Base-by-base conservation (phyloP, 768 basidiomycete species). In the Podaxis sp. region DNA sequence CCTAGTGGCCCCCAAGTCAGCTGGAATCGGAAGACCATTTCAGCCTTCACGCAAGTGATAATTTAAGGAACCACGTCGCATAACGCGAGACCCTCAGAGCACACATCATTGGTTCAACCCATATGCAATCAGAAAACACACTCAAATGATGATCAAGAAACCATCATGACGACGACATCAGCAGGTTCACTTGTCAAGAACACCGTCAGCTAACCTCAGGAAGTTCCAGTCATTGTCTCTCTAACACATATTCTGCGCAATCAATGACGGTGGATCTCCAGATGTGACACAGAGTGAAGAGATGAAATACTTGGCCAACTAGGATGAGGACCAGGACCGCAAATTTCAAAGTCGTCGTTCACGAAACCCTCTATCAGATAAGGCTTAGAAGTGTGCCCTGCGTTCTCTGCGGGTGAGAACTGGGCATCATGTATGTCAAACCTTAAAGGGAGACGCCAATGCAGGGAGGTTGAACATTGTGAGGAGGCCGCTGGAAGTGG, bases 321-420 rank as follows among this genome's bases (percentile, higher is more conserved):
- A 82, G 4, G 80, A 72, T 0, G 86, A 78, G 0, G 80, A 82
- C 90, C 90, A 92, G 13, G 73, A 64, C 68, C 87, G 89, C 4
- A 89, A 89, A 63, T 89, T 86, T 2, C 73, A 71, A 24, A 86
- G 83, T 15, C 86, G 69, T 37, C 72, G 10, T 75, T 70, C n/a
- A 65, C 60, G 58, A 63, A 44, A 60, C 59, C 46, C 58, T 46
- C 24, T 24, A 58, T 28, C 60, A 62, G 65, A 50, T 66, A 56
- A 12, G 57, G 67, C 51, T 53, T 62, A 40, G 66, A 60, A 5
- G 62, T 82, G 80, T 0, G 81, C 76, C 53, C 78, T 77, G 13
- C 65, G 62, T 12, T 46, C 55, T 20, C 53, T 52, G 11, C 56
- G 50, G 3, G 41, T 41, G 49, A 40, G 17, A 41, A 30, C n/a